Percentiles rank a stretch among this genome's conserved stretches.
These are phyloP conservation scores for Azolla pinnata DNA, from an alignment of 75 land plant genomes.

Conservation along the genomic window DNA sequence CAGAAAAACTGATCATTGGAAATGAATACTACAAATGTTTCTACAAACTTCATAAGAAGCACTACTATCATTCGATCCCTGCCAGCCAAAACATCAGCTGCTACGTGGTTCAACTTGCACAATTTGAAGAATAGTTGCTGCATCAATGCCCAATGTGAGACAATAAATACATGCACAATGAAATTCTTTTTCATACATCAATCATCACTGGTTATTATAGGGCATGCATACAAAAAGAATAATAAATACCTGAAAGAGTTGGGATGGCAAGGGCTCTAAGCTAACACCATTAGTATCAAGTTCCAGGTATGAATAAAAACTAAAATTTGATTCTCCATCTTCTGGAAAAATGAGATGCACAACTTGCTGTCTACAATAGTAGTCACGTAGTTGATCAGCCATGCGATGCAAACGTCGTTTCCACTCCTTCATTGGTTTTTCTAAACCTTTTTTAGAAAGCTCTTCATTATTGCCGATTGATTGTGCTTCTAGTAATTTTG, in stretches of 20 bases:
- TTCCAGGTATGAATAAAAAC: slow-evolving; percentile 50
- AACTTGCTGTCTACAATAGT: slow-evolving; percentile 78
- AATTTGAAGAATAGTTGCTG: slow-evolving; percentile 79
- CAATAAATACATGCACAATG: too few relatives aligned
- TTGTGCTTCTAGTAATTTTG: slow-evolving; percentile 45
- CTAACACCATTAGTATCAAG: slow-evolving; percentile 49
- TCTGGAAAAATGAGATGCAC: slow-evolving; percentile 82
- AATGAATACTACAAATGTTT: slow-evolving; percentile 76
- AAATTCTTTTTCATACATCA: too few relatives aligned
- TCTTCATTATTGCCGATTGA: slow-evolving; percentile 38
- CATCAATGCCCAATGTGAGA: slow-evolving; percentile 1
- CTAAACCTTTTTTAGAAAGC: slow-evolving; percentile 38
- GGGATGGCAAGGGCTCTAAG: slow-evolving; percentile 63
- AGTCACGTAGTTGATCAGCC: slow-evolving; percentile 72
- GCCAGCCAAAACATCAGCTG: slow-evolving; percentile 77
- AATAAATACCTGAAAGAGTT: slow-evolving; percentile 68
- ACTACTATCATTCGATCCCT: slow-evolving; percentile 81
- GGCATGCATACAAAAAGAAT: slow-evolving; percentile 4
- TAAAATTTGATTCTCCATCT: slow-evolving; percentile 60
- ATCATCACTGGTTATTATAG: too few relatives aligned
- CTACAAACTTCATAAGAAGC: slow-evolving; percentile 76
- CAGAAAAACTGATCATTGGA: slow-evolving; percentile 87
- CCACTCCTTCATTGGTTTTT: slow-evolving; percentile 79
- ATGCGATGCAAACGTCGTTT: slow-evolving; percentile 59
- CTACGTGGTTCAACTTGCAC: slow-evolving; percentile 52